Percentiles rank a stretch among this genome's conserved stretches.
Evolutionary conservation across 768 basidiomycete species (phyloP).

Genomic region (Grammothele lineata): DNA sequence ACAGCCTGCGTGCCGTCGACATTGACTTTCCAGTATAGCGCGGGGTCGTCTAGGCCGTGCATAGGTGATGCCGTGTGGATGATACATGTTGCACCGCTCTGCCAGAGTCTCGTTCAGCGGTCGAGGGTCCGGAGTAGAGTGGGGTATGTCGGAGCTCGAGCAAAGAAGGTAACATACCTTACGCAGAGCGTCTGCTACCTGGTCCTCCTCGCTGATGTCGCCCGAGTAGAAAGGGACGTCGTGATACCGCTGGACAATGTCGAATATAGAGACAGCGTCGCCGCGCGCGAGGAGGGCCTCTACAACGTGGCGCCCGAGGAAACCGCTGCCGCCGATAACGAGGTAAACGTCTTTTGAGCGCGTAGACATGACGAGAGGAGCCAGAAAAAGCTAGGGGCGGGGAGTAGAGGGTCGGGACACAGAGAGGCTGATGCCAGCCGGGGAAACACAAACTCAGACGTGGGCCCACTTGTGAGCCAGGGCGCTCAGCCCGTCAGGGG

Average conservation of each 20-base stretch:
- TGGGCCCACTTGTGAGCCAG: too few relatives aligned
- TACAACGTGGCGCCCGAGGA: conserved; percentile 89
- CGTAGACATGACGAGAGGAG: conserved; percentile 3
- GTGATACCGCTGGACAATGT: conserved; percentile 87
- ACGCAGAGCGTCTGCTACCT: conserved; percentile 66
- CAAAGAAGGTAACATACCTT: conserved; percentile 46
- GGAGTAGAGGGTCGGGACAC: neutral
- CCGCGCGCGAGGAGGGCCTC: conserved; percentile 75
- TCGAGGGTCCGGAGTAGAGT: too few relatives aligned
- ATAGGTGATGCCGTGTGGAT: conserved; percentile 93
- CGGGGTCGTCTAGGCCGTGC: conserved; percentile 60
- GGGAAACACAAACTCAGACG: too few relatives aligned
- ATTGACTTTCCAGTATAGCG: conserved; percentile 88
- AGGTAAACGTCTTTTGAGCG: conserved; percentile 60
- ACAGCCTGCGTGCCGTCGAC: conserved; percentile 86
- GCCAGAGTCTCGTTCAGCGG: neutral
- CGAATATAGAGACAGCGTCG: conserved; percentile 81
- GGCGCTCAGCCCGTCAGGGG: too few relatives aligned
- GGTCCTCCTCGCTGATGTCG: conserved; percentile 77
- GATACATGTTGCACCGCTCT: conserved; percentile 85
- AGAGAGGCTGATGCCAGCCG: too few relatives aligned
- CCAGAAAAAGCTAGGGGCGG: neutral
- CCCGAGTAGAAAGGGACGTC: conserved; percentile 86
- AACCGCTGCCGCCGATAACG: conserved; percentile 93
- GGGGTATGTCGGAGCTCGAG: neutral